phyloP scores from a whole-genome alignment of 176 grass and related monocot species.

The Luzula sylvatica region DNA sequence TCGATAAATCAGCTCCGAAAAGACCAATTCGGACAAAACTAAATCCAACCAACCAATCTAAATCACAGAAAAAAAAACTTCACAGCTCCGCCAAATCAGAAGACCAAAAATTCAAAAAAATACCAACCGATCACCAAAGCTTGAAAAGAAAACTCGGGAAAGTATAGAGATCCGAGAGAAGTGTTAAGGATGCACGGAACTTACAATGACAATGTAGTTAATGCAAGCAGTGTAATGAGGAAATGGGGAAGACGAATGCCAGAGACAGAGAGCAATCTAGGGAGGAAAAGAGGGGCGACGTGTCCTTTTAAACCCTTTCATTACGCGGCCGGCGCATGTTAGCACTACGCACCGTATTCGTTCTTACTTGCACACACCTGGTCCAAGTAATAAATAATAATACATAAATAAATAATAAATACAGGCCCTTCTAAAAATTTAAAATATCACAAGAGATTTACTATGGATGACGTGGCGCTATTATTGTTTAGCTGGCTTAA shows the following conservation, averaged over 20 bases:
- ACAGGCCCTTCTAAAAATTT: too few species aligned
- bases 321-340: too few species aligned
- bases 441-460: too few species aligned
- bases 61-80: slow-evolving; percentile 14
- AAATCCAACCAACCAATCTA: background rate
- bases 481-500: too few species aligned
- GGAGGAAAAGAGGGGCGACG: slow-evolving; percentile 13
- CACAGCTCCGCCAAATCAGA: too few species aligned
- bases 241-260: background rate
- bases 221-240: background rate
- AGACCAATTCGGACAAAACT: background rate
- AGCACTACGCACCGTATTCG: background rate
- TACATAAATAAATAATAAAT: too few species aligned
- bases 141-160: background rate
- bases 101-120: slow-evolving; percentile 4
- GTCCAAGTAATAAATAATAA: too few species aligned
- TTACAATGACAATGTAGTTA: background rate
- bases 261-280: slow-evolving; percentile 16
- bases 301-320: background rate
- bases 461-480: too few species aligned
- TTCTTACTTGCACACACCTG: too few species aligned
- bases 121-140: background rate
- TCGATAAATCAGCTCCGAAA: too few species aligned
- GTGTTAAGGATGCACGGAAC: background rate
- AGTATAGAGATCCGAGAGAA: slow-evolving; percentile 7